Conservation (phyloP, 2,329 filamentous ascomycete species). For the Sphaerulina populicola region DNA sequence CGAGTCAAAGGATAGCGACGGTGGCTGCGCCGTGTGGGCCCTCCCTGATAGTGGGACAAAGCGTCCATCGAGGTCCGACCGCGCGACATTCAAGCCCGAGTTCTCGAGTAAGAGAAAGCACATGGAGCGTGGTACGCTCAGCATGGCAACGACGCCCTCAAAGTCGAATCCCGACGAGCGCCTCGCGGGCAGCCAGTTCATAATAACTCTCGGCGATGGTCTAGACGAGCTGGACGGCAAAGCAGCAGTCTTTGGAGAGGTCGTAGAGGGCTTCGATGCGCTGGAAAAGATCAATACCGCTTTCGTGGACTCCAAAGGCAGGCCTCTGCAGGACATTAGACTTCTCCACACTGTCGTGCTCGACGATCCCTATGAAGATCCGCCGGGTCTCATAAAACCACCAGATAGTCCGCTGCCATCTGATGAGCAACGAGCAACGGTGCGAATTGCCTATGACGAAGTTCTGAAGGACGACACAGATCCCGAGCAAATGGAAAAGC, state of each 20-base stretch:
- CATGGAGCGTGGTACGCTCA: slow-evolving; percentile 79
- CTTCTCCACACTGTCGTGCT: slow-evolving; percentile 87
- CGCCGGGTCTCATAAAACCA: slow-evolving; percentile 64
- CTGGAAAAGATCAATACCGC: slow-evolving; percentile 87
- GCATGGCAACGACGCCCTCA: slow-evolving; percentile 86
- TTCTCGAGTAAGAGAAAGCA: slow-evolving; percentile 85
- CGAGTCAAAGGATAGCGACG: slow-evolving; percentile 74
- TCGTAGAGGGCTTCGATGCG: slow-evolving; percentile 90
- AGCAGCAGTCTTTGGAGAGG: slow-evolving; percentile 88
- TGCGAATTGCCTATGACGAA: slow-evolving; percentile 85
- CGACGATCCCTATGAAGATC: slow-evolving; percentile 87
- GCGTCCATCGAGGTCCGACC: slow-evolving; percentile 50
- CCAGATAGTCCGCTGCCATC: slow-evolving; percentile 71
- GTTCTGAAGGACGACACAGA: slow-evolving; percentile 70
- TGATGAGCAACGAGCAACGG: slow-evolving; percentile 78
- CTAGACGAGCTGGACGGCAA: slow-evolving; percentile 87
- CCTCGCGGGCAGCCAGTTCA: slow-evolving; percentile 83
- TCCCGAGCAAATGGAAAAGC: slow-evolving; percentile 69
- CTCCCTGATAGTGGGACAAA: slow-evolving; percentile 57
- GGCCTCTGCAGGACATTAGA: slow-evolving; percentile 86
- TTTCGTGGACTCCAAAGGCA: slow-evolving; percentile 75
- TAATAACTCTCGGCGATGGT: slow-evolving; percentile 81
- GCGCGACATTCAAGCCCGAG: slow-evolving; percentile 59
- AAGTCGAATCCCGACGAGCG: slow-evolving; percentile 69
- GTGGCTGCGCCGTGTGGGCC: slow-evolving; percentile 89